Evolutionary conservation across 2,329 filamentous ascomycete genomes (phyloP).

Genomic region (Colletotrichum agaves): DNA sequence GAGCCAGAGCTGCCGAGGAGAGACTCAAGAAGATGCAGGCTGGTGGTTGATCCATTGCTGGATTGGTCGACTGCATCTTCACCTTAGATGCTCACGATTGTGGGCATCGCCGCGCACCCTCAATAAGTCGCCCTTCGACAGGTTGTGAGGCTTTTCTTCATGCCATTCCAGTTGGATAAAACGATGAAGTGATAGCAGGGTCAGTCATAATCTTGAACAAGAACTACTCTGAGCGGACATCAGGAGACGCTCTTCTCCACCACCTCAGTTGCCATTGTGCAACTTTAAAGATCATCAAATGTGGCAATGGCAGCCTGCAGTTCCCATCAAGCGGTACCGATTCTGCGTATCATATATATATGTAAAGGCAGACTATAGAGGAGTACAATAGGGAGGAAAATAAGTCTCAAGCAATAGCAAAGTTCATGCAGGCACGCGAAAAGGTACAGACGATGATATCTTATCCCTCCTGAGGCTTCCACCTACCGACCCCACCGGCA

Average conservation of each 20-base stretch:
- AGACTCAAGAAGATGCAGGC: conserved; percentile 76
- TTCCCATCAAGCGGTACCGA: neutral
- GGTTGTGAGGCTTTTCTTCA: no score
- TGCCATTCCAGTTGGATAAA: no score
- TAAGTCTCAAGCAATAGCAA: neutral
- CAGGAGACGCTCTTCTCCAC: neutral
- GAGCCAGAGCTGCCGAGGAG: conserved; percentile 92
- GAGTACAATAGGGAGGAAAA: no score
- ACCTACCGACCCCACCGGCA: no score
- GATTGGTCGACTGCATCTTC: neutral
- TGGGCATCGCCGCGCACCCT: neutral
- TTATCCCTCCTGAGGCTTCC: neutral
- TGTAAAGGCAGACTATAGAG: no score
- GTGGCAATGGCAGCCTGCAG: neutral
- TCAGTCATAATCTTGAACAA: no score
- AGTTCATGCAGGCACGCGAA: conserved; percentile 10
- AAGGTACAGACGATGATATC: neutral
- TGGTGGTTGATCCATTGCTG: conserved; percentile 40
- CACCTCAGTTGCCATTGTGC: neutral
- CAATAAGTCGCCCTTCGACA: neutral
- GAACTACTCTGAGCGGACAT: neutral
- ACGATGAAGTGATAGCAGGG: no score
- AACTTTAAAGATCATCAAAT: neutral
- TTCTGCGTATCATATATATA: no score
- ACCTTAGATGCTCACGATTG: neutral